These are phyloP conservation scores for Pseudogymnoascus sp. DNA, from an alignment of 2,329 filamentous ascomycete species.

Conservation along the genomic window DNA sequence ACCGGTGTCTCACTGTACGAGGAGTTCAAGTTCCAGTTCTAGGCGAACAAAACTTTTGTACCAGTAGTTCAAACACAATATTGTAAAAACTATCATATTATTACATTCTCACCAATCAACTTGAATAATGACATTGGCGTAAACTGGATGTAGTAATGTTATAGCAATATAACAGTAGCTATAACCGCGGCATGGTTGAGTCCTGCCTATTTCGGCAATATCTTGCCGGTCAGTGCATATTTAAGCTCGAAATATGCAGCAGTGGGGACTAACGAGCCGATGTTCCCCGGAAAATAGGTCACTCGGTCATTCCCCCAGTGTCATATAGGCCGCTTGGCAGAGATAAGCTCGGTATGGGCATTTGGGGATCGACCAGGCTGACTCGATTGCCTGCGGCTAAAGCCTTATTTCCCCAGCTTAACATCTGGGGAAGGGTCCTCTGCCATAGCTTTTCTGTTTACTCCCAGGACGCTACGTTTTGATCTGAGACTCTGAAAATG, in stretches of 20 bases:
- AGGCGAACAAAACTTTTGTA: background rate
- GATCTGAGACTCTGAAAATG: constrained; percentile 4
- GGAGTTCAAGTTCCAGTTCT: constrained; percentile 1
- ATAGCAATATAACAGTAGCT: background rate
- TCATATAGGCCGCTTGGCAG: background rate
- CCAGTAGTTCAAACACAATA: background rate
- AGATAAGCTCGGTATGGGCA: background rate
- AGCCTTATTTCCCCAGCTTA: background rate
- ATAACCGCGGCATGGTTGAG: background rate
- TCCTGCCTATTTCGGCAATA: background rate
- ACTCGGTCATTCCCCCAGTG: background rate
- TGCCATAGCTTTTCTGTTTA: background rate
- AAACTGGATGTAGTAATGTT: background rate
- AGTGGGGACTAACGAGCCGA: background rate
- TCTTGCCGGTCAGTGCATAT: background rate
- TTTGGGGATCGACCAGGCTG: background rate
- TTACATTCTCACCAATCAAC: background rate
- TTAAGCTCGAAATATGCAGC: background rate
- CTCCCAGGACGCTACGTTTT: background rate
- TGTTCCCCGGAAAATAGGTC: background rate
- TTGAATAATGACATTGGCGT: background rate
- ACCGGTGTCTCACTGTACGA: background rate
- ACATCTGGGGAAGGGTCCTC: background rate
- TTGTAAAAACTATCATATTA: background rate
- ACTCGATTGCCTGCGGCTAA: background rate